Conservation (phyloP, 805 yeast genomes). For the Starmera quercuum region DNA sequence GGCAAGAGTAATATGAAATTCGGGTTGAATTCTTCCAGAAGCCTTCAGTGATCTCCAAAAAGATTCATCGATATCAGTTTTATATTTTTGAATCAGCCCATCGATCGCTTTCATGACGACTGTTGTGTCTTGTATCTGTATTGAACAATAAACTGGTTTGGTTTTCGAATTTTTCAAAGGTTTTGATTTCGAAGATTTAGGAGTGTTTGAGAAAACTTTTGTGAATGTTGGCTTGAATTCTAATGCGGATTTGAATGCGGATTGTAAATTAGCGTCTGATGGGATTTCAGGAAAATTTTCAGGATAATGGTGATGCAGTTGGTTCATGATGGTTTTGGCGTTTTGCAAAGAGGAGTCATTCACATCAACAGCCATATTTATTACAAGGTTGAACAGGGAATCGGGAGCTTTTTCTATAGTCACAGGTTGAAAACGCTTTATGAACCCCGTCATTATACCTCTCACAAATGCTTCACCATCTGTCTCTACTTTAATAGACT, state of each 20-base stretch:
- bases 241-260: conserved; percentile 47
- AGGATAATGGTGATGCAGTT: conserved; percentile 35
- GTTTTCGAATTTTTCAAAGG: conserved; percentile 7
- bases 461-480: conserved; percentile 43
- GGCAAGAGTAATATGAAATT: conserved; percentile 62
- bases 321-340: conserved; percentile 32
- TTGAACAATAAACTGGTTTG: conserved; percentile 39
- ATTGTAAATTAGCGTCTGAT: conserved; percentile 29
- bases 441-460: conserved; percentile 67
- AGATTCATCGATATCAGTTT: conserved; percentile 1
- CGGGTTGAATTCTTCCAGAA: conserved; percentile 34
- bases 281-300: conserved; percentile 35
- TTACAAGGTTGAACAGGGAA: conserved; percentile 52
- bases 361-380: conserved; percentile 42
- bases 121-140: conserved; percentile 23
- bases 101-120: conserved; percentile 10
- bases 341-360: conserved; percentile 42
- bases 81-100: not conserved
- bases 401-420: conserved; percentile 47
- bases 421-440: conserved; percentile 60
- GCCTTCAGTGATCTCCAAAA: conserved; percentile 22
- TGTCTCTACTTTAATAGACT: conserved; percentile 52
- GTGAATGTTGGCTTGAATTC: conserved; percentile 44
- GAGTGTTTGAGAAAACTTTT: conserved; percentile 17
- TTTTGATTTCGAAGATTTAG: conserved; percentile 2